Base-by-base conservation (phyloP, 2,329 filamentous ascomycete species). In the Exophiala sp. region DNA sequence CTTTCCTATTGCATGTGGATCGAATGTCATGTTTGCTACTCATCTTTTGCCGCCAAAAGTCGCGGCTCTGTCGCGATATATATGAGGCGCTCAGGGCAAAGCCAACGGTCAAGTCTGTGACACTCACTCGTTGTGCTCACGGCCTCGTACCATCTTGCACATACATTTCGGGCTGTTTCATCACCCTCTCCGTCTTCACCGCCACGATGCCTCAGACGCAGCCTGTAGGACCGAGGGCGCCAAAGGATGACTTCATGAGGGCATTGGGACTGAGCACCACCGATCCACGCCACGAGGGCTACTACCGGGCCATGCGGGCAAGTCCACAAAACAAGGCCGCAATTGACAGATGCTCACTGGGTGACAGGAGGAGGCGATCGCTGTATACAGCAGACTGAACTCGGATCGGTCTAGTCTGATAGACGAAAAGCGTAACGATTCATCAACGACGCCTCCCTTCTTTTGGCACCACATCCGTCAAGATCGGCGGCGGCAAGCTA, bases 401-500 rank as follows among this genome's bases (percentile, higher is more conserved):
- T 63, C 64, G 54, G 66, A 70, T 51, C 68, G 62, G 21, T 62
- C 64, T 27, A 63, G 66, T 56, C 65, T 73, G 24, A 63, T 71
- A 39, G 70, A 72, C 41, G 68, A 60, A 44, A 57, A 70, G 29
- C 64, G 65, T 34, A 60, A 59, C 46, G 68, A 71, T 52, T 65
- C 66, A 18, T 53, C 55, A 37, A 67, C 64, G 23, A 64, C 65
- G 13, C 69, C 69, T 2, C 70, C 70, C 1, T 72, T 68, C 58
- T 73, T 70, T 61, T 73, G 70, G 70, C 70, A 73, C 55, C 69
- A 72, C 42, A 71, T 73, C 50, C 65, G 68, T 18, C 68, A 65
- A 14, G 70, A 73, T 27, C 62, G 65, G 21, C 69, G 70, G 55
- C 65, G 65, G 29, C 68, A 66, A 64, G 70, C 63, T 1, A 66